Evolutionary conservation across 2,329 filamentous ascomycete genomes (phyloP), one percentile per base, ranked within the genome.

Genomic region (Fusarium graminum): DNA sequence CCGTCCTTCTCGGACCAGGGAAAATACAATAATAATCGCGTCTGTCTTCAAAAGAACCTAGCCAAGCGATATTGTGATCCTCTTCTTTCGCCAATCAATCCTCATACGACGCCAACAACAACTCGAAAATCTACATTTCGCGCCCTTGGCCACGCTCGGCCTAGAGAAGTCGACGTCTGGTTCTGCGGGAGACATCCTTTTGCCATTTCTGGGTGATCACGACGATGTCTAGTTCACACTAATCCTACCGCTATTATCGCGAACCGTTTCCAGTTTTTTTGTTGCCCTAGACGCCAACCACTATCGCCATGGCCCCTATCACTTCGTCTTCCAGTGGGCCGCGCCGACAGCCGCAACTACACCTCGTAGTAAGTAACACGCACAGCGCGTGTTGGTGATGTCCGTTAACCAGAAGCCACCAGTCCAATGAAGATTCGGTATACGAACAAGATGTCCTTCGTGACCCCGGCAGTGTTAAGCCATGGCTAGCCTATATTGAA

Each of bases 371-470:
- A 75, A 45, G 59, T 56, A 80, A 36, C 26, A 43, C 16, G 47
- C 30, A 29, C 51, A 17, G 50, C 46, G 26, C 29, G 43, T 51
- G 26, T 53, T 43, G n/a, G n/a, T n/a, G 43, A 10, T 2, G 19
- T n/a, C 14, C 17, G 67, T 73, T 81, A 62, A 76, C 69, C 36
- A 72, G 72, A 69, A 72, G 3, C 68, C 6, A 38, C 12, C 26
- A 94, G 88, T 85, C 89, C 72, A 92, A 93, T 76, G 93, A 96
- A 81, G 95, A 99, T 81, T 90, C 92, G 54, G 87, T 97, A 63
- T 99, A 98, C 83, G 96, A 99, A 81, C 94, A 97, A 80, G 95
- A 99, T 78, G 89, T 98, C 63, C 83, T 95, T 68, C 92, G 94
- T 71, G 92, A 96, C 74, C 88, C 89, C 10, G 91, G 90, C 73